Percentiles rank a stretch among this genome's conserved stretches.
phyloP scores from a whole-genome alignment of 768 basidiomycete genomes.

The Lactarius tabidus region DNA sequence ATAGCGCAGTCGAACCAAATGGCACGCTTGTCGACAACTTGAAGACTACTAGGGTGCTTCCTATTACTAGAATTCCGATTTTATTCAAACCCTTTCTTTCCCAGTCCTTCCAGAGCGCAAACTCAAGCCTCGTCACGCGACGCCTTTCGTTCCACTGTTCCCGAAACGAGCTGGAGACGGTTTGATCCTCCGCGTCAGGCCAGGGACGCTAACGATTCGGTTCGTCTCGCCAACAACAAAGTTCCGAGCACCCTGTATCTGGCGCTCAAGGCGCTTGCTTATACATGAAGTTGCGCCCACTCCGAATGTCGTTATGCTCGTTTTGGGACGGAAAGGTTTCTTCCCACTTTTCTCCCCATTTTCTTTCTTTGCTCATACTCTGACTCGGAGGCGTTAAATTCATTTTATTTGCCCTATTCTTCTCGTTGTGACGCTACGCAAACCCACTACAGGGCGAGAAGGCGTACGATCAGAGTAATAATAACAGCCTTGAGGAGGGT shows the following conservation, averaged over 20 bases:
- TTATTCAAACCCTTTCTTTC: no score
- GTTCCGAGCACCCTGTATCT: slow-evolving; percentile 29
- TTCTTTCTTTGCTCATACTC: no score
- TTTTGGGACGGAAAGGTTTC: slow-evolving; percentile 38
- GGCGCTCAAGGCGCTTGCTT: no score
- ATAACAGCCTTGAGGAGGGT: not conserved
- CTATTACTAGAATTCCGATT: slow-evolving; percentile 11
- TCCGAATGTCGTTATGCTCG: slow-evolving; percentile 42
- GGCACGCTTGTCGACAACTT: slow-evolving; percentile 10
- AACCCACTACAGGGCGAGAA: not conserved
- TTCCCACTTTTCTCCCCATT: no score
- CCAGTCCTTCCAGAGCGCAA: not conserved
- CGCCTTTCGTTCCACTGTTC: not conserved
- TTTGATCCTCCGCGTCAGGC: slow-evolving; percentile 14
- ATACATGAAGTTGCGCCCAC: slow-evolving; percentile 39
- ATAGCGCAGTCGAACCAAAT: not conserved
- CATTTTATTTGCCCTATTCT: not conserved
- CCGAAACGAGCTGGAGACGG: not conserved
- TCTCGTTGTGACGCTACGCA: not conserved
- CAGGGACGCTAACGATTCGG: not conserved
- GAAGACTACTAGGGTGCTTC: slow-evolving; percentile 4
- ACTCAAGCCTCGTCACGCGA: not conserved
- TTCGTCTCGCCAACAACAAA: slow-evolving; percentile 30
- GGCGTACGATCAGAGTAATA: not conserved
- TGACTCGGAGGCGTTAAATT: no score